Base-by-base conservation (phyloP, 2,329 filamentous ascomycete genomes). In the Ophiostoma fasciatum region DNA sequence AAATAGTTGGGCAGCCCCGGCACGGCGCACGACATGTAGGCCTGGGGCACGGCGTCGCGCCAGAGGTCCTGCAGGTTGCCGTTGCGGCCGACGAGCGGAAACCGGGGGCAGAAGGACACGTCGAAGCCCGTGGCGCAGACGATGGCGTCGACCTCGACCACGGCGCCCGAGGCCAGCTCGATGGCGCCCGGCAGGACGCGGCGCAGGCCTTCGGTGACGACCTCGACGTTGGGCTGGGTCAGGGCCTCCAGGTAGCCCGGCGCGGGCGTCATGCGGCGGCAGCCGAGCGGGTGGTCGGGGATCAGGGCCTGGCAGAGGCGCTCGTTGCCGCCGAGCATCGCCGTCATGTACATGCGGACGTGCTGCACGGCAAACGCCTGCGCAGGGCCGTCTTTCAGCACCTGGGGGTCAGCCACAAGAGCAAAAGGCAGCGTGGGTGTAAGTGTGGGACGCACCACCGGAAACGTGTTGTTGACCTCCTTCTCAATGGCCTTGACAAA, bases 121-220 rank as follows among this genome's bases (percentile, higher is more conserved):
- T 72, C 61, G 45, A 71, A 73, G 1, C 68, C 68, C 0, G 68
- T 72, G n/a, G 68, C 69, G 40, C 67, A 71, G 32, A 75, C 57
- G 17, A 76, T 62, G 11, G 60, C 59, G 45, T 76, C 72, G 12
- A 70, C 60, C 23, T 64, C 56, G 35, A 68, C 49, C n/a, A 64
- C 50, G 25, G 60, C 48, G n/a, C 64, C 68, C 4, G 60, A 60
- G 1, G 54, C 55, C 22, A 71, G 53, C 48, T 63, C 51, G 33
- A 72, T 51, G 12, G 69, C 62, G n/a, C 59, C 56, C 10, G 59
- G 50, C 2, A 68, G 61, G 28, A 73, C 56, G 7, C 51, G 47
- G 22, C 54, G 54, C 27, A 74, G 67, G 1, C 51, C 50, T 4
- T 59, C 56, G 5, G 61, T 61, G 17, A 67, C 54, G 1, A 71